Evolutionary conservation across 176 grass and related monocot genomes (phyloP).

Genomic region (Triticum monococcum): DNA sequence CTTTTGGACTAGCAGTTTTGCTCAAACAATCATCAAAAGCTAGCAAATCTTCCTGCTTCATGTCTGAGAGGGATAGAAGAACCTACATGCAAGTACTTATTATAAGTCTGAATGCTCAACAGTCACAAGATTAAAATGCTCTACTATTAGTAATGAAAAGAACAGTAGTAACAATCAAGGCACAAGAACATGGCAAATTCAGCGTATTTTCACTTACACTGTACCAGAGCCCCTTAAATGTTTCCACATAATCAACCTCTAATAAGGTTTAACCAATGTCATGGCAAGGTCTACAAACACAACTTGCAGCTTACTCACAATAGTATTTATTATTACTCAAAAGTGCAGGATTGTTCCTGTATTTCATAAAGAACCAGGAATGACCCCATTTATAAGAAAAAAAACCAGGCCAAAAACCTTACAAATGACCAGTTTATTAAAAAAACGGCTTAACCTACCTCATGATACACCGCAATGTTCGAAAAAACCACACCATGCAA

Average conservation of each 20-base stretch:
- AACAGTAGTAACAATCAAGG: neutral
- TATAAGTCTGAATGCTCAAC: slow-evolving; percentile 5
- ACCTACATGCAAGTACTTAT: slow-evolving; percentile 51
- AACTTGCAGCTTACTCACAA: neutral
- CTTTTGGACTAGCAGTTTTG: slow-evolving; percentile 90
- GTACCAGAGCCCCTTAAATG: neutral
- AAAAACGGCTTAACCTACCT: too few relatives aligned
- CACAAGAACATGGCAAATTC: neutral
- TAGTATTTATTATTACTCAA: too few relatives aligned
- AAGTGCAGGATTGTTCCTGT: too few relatives aligned
- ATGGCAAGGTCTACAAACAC: neutral
- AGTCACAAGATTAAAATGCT: neutral
- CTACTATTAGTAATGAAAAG: neutral
- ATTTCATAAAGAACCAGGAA: too few relatives aligned
- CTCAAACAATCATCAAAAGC: slow-evolving; percentile 85
- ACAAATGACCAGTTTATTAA: too few relatives aligned
- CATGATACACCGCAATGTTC: too few relatives aligned
- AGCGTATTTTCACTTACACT: slow-evolving; percentile 5
- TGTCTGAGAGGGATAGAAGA: slow-evolving; percentile 69
- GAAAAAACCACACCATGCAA: too few relatives aligned
- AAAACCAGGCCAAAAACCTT: too few relatives aligned
- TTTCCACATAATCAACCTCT: neutral
- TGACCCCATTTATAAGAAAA: too few relatives aligned
- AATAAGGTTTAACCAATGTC: slow-evolving; percentile 11
- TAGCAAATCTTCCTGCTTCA: slow-evolving; percentile 76